Evolutionary conservation across 257 asterid species (phyloP).

Genomic region (Cinchona pubescens): DNA sequence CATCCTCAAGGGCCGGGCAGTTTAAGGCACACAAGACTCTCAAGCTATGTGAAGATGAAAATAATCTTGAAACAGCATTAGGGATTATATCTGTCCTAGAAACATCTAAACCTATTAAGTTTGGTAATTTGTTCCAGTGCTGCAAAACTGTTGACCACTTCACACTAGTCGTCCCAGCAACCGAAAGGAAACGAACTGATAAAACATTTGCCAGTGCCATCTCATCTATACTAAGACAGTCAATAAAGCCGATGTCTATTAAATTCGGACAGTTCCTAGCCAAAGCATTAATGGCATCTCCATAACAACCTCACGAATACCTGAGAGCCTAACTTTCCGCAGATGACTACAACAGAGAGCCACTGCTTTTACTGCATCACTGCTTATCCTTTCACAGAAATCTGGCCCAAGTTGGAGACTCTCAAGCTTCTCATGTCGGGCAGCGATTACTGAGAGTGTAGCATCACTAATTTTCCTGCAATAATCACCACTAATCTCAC

Average conservation of each 20-base stretch:
- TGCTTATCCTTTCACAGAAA: slow-evolving; percentile 69
- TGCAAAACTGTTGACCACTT: slow-evolving; percentile 55
- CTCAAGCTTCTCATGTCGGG: slow-evolving; percentile 70
- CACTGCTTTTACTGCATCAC: slow-evolving; percentile 67
- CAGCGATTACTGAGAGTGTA: slow-evolving; percentile 63
- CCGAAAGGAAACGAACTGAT: slow-evolving; percentile 67
- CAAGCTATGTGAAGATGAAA: slow-evolving; percentile 51
- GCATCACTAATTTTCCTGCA: slow-evolving; percentile 74
- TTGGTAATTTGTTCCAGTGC: slow-evolving; percentile 55
- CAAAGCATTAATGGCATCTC: slow-evolving; percentile 66
- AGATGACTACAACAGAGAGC: slow-evolving; percentile 66
- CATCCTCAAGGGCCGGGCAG: slow-evolving; percentile 58
- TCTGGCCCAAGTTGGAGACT: slow-evolving; percentile 81
- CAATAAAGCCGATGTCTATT: slow-evolving; percentile 65
- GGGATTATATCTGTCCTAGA: slow-evolving; percentile 68
- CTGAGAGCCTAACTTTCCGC: slow-evolving; percentile 63
- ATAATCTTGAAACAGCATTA: slow-evolving; percentile 39
- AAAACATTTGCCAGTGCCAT: slow-evolving; percentile 48
- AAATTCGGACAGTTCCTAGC: slow-evolving; percentile 55
- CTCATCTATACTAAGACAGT: slow-evolving; percentile 65
- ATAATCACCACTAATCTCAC: slow-evolving; percentile 63
- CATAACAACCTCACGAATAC: slow-evolving; percentile 64
- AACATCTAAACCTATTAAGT: slow-evolving; percentile 68
- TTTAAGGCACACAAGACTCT: slow-evolving; percentile 68
- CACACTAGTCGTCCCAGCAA: slow-evolving; percentile 63